A percentile compares a stretch with the other conserved stretches of the same genome.
These are phyloP conservation scores for Pisolithus sp. DNA, from an alignment of 768 basidiomycete species.

Conservation along the genomic window DNA sequence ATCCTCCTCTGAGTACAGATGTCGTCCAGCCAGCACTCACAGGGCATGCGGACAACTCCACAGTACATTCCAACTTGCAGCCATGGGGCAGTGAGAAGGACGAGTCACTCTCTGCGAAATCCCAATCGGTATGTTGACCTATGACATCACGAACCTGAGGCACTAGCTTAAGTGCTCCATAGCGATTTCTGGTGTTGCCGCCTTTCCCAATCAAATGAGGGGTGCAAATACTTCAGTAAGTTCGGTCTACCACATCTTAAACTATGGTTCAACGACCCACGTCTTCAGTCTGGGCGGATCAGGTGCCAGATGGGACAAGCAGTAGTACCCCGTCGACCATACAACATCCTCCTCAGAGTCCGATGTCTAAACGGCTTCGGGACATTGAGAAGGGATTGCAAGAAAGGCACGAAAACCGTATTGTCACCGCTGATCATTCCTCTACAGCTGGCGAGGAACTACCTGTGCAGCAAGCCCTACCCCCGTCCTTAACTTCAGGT, in stretches of 20 bases:
- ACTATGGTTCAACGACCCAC: constrained; percentile 1
- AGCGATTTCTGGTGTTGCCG: constrained; percentile 36
- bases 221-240: constrained; percentile 34
- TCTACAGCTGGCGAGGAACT: not conserved
- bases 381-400: not conserved
- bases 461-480: not conserved
- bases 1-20: not conserved
- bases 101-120: constrained; percentile 28
- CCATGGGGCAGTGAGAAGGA: constrained; percentile 21
- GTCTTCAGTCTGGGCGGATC: constrained; percentile 28
- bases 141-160: not conserved
- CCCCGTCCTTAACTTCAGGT: constrained; percentile 16
- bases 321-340: no score
- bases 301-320: constrained; percentile 1
- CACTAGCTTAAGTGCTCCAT: not conserved
- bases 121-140: constrained; percentile 29
- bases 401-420: not conserved
- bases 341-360: no score
- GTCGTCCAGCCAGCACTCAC: constrained; percentile 4
- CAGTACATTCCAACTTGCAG: constrained; percentile 17
- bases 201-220: constrained; percentile 2
- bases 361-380: not conserved
- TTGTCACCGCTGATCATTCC: not conserved
- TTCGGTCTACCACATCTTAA: not conserved
- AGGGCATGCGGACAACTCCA: constrained; percentile 7